These are phyloP conservation scores for Hypoxylon sp. DNA, from an alignment of 2,329 filamentous ascomycete species.

Conservation along the genomic window DNA sequence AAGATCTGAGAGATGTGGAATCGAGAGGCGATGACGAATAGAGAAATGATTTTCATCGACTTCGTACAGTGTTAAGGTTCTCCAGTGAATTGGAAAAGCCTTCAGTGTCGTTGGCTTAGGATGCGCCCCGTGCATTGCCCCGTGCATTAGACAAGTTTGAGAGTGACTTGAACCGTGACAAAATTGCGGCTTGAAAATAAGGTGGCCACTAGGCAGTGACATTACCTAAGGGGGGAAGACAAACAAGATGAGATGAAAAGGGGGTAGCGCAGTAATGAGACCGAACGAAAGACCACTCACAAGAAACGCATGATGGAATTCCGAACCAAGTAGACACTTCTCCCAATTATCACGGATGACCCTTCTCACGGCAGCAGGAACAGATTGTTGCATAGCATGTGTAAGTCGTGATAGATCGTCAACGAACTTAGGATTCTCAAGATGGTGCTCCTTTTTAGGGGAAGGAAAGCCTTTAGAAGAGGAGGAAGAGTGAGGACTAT, in stretches of 20 bases:
- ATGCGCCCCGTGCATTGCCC: slow-evolving; percentile 1
- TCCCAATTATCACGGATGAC: slow-evolving; percentile 67
- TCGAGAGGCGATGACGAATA: not conserved
- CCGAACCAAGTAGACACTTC: slow-evolving; percentile 64
- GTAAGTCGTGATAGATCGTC: slow-evolving; percentile 59
- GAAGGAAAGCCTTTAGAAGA: slow-evolving; percentile 55
- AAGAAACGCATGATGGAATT: slow-evolving; percentile 67
- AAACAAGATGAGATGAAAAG: slow-evolving; percentile 12
- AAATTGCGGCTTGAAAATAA: slow-evolving; percentile 1
- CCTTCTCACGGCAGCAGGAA: slow-evolving; percentile 63
- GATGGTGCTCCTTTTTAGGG: slow-evolving; percentile 52
- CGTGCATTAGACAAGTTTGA: slow-evolving; percentile 1
- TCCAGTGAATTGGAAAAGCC: slow-evolving; percentile 1
- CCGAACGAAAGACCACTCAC: slow-evolving; percentile 58
- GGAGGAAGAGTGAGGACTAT: slow-evolving; percentile 4
- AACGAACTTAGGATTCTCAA: slow-evolving; percentile 55
- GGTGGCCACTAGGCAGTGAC: slow-evolving; percentile 1
- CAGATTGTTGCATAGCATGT: slow-evolving; percentile 59
- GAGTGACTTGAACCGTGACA: not conserved
- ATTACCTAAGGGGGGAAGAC: not conserved
- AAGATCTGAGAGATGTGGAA: too few species aligned
- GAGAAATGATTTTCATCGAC: not conserved
- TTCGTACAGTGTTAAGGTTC: not conserved
- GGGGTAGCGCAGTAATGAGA: slow-evolving; percentile 7
- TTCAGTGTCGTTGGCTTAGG: not conserved